Conservation (phyloP, 106 monocot genomes). For the Dendrobium catenatum region DNA sequence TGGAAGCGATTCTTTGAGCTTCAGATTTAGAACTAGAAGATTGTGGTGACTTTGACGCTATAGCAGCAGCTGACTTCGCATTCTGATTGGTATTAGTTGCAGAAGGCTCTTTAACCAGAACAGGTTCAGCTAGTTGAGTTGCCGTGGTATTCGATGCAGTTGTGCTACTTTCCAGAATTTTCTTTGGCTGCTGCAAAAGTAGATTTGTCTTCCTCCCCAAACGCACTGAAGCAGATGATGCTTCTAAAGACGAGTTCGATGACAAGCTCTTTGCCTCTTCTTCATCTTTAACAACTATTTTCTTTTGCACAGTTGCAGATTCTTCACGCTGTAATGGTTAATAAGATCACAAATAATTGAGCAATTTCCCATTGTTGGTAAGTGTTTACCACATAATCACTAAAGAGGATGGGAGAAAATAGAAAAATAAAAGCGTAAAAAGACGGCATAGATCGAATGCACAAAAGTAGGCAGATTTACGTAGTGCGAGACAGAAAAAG, state of each 20-base stretch:
- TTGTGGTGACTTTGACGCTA: slow-evolving; percentile 15
- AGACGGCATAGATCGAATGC: too few species aligned
- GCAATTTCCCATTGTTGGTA: too few species aligned
- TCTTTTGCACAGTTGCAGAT: slow-evolving; percentile 21
- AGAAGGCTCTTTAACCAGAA: neutral
- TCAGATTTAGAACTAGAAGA: slow-evolving; percentile 30
- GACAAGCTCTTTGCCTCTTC: slow-evolving; percentile 20
- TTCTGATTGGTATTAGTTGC: slow-evolving; percentile 15
- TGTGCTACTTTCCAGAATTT: neutral
- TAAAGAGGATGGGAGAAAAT: too few species aligned
- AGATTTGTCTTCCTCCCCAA: slow-evolving; percentile 20
- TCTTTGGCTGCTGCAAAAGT: neutral
- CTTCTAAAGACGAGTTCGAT: slow-evolving; percentile 16
- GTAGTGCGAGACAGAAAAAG: too few species aligned
- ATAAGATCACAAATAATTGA: neutral
- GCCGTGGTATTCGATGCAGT: neutral
- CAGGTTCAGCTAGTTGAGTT: neutral
- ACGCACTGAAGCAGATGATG: slow-evolving; percentile 23
- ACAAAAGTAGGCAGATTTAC: too few species aligned
- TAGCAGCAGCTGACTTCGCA: slow-evolving; percentile 4
- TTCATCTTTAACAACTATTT: slow-evolving; percentile 29
- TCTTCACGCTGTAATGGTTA: slow-evolving; percentile 25
- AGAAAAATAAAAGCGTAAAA: too few species aligned
- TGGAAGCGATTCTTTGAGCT: slow-evolving; percentile 17
- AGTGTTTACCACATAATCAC: too few species aligned